Evolutionary conservation across 345 rosid genomes (phyloP).

Genomic region (Dipteronia sinensis): DNA sequence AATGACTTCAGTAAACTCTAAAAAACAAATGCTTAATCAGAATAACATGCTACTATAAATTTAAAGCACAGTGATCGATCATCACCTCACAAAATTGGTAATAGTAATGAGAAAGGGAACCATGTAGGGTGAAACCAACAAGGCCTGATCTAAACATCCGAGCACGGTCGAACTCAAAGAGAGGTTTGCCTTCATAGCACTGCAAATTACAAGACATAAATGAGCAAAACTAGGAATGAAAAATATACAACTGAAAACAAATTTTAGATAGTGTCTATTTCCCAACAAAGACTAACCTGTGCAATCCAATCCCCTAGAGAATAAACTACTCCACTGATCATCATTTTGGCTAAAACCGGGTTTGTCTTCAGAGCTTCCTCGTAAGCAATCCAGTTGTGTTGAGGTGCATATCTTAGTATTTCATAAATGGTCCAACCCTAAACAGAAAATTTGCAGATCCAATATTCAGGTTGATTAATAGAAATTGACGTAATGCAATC

Average conservation of each 20-base stretch:
- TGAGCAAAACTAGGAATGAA: slow-evolving; percentile 2
- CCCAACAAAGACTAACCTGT: slow-evolving; percentile 52
- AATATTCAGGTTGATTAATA: not conserved
- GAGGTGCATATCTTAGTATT: slow-evolving; percentile 92
- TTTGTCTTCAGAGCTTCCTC: slow-evolving; percentile 85
- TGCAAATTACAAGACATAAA: slow-evolving; percentile 23
- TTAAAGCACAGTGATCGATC: slow-evolving; percentile 13
- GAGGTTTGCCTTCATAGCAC: slow-evolving; percentile 91
- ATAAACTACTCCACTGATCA: slow-evolving; percentile 89
- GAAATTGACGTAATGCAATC: not conserved
- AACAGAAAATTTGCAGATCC: slow-evolving; percentile 7
- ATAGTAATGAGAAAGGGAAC: slow-evolving; percentile 89
- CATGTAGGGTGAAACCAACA: slow-evolving; percentile 92
- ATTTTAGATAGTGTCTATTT: not conserved
- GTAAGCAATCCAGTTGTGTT: slow-evolving; percentile 92
- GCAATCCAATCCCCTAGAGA: slow-evolving; percentile 98
- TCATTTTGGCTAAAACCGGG: slow-evolving; percentile 93
- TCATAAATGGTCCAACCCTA: slow-evolving; percentile 96
- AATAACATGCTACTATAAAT: not conserved
- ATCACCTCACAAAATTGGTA: slow-evolving; percentile 89
- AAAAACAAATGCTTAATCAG: not conserved
- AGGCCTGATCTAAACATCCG: slow-evolving; percentile 90
- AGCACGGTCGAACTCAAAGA: slow-evolving; percentile 84
- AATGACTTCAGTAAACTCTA: not conserved
- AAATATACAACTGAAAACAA: not conserved